phyloP scores from a whole-genome alignment of 2,329 filamentous ascomycete species.

The Pestalotiopsis sp. region DNA sequence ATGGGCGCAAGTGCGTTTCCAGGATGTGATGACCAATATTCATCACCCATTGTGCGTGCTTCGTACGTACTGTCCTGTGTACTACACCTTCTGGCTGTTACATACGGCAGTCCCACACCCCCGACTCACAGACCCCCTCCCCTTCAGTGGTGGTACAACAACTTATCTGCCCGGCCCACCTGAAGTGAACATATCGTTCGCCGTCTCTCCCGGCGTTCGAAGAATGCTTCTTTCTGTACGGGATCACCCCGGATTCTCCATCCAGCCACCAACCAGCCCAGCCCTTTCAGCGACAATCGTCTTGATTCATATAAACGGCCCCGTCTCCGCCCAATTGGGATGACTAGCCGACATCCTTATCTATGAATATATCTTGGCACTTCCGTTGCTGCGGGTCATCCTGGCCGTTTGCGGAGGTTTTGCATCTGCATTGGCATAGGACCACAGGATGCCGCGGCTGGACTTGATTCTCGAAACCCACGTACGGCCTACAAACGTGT shows the following conservation, averaged over 20 bases:
- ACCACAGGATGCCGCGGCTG: not conserved
- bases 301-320: not conserved
- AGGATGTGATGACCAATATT: not conserved
- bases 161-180: not conserved
- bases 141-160: not conserved
- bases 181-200: not conserved
- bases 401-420: not conserved
- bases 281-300: not conserved
- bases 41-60: not conserved
- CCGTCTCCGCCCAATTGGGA: slow-evolving; percentile 1
- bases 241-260: not conserved
- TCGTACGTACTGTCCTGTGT: not conserved
- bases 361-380: slow-evolving; percentile 1
- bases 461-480: not conserved
- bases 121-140: not conserved
- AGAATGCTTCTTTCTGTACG: not conserved
- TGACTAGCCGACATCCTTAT: not conserved
- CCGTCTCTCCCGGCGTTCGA: not conserved
- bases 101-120: not conserved
- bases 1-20: not conserved
- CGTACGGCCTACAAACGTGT: no score
- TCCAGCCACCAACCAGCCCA: not conserved
- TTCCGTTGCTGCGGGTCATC: not conserved
- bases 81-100: not conserved
- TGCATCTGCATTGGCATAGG: not conserved